phyloP scores from a whole-genome alignment of 2,329 filamentous ascomycete genomes.

The Chaetomiaceae sp. region DNA sequence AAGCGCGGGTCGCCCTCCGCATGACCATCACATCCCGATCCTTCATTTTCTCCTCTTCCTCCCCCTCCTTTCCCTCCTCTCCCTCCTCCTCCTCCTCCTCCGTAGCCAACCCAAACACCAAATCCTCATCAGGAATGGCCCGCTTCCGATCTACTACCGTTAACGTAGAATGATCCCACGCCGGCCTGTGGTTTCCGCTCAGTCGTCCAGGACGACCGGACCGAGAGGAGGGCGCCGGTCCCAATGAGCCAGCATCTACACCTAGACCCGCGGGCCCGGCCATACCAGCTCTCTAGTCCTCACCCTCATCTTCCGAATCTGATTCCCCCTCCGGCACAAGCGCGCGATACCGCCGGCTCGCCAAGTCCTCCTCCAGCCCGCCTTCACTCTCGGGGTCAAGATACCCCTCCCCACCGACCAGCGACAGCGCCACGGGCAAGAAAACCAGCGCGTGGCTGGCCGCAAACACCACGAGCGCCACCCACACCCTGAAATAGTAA shows the following conservation, averaged over 20 bases:
- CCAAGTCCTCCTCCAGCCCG: constrained; percentile 83
- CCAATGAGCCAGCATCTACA: no score
- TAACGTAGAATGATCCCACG: not conserved
- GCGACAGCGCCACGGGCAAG: constrained; percentile 80
- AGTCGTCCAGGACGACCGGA: no score
- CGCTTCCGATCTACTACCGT: not conserved
- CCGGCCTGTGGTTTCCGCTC: no score
- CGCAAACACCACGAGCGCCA: constrained; percentile 85
- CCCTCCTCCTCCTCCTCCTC: no score
- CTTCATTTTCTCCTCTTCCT: no score
- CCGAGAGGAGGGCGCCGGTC: no score
- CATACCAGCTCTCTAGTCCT: not conserved
- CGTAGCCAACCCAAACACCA: not conserved
- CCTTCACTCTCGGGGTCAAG: constrained; percentile 83
- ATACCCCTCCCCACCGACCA: constrained; percentile 83
- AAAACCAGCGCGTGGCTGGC: constrained; percentile 86
- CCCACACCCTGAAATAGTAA: constrained; percentile 97
- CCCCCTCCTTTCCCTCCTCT: no score
- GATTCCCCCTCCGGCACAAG: constrained; percentile 42
- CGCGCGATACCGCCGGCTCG: constrained; percentile 71
- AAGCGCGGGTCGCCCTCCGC: no score
- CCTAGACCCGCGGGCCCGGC: not conserved
- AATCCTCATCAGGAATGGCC: not conserved
- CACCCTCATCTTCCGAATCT: constrained; percentile 23
- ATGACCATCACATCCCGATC: no score